Conservation (phyloP, 352 stramenopile genomes). For the Thalassiosira mediterranea region DNA sequence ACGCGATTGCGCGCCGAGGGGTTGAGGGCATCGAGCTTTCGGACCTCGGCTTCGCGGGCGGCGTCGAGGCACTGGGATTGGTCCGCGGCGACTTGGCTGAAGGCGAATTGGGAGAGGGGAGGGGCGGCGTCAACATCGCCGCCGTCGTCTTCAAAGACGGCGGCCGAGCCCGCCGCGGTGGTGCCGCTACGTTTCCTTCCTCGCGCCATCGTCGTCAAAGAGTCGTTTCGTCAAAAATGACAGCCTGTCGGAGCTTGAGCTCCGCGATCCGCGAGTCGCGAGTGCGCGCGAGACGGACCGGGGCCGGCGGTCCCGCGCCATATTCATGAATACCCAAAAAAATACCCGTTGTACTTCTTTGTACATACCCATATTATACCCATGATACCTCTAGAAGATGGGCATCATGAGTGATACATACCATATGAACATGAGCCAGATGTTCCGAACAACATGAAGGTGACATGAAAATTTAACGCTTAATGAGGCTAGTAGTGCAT, state of each 20-base stretch:
- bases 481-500: not conserved
- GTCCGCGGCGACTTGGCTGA: conserved; percentile 64
- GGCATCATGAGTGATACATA: too few species aligned
- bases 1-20: conserved; percentile 52
- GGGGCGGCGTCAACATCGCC: not conserved
- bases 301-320: too few species aligned
- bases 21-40: conserved; percentile 62
- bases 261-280: too few species aligned
- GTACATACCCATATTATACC: too few species aligned
- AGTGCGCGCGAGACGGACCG: too few species aligned
- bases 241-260: too few species aligned
- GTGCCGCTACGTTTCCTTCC: not conserved
- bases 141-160: conserved; percentile 16
- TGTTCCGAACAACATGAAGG: too few species aligned
- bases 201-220: conserved; percentile 15
- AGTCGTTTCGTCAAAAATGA: too few species aligned
- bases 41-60: conserved; percentile 41
- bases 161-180: not conserved
- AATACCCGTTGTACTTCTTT: too few species aligned
- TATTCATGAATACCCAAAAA: too few species aligned
- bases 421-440: too few species aligned
- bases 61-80: conserved; percentile 62
- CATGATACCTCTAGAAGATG: too few species aligned
- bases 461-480: not conserved
- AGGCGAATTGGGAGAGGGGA: conserved; percentile 28